Base-by-base conservation (phyloP, 768 basidiomycete species). In the Mycena vitilis region DNA sequence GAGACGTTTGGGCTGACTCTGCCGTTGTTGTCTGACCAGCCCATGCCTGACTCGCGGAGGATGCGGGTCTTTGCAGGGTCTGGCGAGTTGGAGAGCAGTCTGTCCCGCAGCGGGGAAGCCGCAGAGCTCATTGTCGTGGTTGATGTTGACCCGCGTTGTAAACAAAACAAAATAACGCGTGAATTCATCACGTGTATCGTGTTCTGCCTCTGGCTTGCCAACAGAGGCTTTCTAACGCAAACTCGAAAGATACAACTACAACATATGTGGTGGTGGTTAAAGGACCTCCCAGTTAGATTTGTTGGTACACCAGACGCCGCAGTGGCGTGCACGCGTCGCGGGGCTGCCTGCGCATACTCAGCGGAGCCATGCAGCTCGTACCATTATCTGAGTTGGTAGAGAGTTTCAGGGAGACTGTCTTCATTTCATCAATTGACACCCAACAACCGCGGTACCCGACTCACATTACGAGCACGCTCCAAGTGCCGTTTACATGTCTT, bases 401-500 rank as follows among this genome's bases (percentile, higher is more conserved):
- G 5, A 30, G 2, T 2, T 30, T 30, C 30, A 30, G 30, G 30
- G 30, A 30, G 30, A 30, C 30, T 30, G 30, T 30, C 30, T 30
- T 30, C 5, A 30, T 40, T 40, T 40, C 20, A 47, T 37, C 30
- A 57, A 34, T 23, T 9, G 20, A 15, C 25, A 10, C 34, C 38
- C 52, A 30, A 30, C 25, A 13, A 18, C 23, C 10, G 44, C 1
- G 16, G 36, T 13, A 38, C 42, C 37, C 2, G 22, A 53, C 68
- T 69, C 68, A 69, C 68, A 51, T 60, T 40, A 48, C 36, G 5
- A 60, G 13, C 8, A 22, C 5, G 7, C 10, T 1, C n/a, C 30
- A 30, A 30, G 25, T 30, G 12, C 13, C 11, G 16, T 56, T 74
- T 88, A 97, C 96, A 98, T 98, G 76, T 97, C 96, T 71, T 98